These are phyloP conservation scores for Ligustrum vulgare DNA, from an alignment of 257 asterid species.

Conservation along the genomic window DNA sequence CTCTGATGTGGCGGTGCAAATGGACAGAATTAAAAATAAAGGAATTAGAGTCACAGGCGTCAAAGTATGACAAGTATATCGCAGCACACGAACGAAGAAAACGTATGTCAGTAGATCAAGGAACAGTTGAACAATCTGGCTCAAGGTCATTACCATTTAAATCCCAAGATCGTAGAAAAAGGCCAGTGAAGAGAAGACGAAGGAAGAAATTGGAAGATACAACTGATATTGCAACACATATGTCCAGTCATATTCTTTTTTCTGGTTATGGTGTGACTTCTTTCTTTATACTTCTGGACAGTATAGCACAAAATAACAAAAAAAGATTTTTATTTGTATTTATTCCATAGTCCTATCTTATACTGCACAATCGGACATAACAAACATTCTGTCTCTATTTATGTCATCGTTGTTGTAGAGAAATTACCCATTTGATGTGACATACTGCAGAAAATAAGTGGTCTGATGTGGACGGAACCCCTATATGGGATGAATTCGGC, in stretches of 20 bases:
- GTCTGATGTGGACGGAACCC: conserved; percentile 55
- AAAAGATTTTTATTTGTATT: not conserved
- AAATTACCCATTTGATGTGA: conserved; percentile 10
- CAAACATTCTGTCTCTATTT: not conserved
- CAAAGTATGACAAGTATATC: conserved; percentile 47
- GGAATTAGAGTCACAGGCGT: conserved; percentile 63
- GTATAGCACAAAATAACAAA: not conserved
- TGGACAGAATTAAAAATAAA: conserved; percentile 81
- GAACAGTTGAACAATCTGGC: conserved; percentile 47
- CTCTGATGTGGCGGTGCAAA: conserved; percentile 94
- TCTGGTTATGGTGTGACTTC: conserved; percentile 56
- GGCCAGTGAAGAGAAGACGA: conserved; percentile 64
- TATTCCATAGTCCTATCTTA: not conserved
- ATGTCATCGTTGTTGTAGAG: not conserved
- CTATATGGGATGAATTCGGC: conserved; percentile 54
- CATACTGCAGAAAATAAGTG: conserved; percentile 61
- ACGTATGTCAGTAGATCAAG: conserved; percentile 40
- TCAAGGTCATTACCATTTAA: conserved; percentile 55
- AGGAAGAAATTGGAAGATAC: conserved; percentile 68
- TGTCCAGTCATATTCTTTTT: conserved; percentile 72
- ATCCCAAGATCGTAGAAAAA: conserved; percentile 37
- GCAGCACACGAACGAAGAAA: conserved; percentile 46
- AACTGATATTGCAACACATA: conserved; percentile 50
- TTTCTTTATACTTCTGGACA: conserved; percentile 3
- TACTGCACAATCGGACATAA: not conserved